Evolutionary conservation across 306 rosid genomes (phyloP).

Genomic region (Purshia tridentata): DNA sequence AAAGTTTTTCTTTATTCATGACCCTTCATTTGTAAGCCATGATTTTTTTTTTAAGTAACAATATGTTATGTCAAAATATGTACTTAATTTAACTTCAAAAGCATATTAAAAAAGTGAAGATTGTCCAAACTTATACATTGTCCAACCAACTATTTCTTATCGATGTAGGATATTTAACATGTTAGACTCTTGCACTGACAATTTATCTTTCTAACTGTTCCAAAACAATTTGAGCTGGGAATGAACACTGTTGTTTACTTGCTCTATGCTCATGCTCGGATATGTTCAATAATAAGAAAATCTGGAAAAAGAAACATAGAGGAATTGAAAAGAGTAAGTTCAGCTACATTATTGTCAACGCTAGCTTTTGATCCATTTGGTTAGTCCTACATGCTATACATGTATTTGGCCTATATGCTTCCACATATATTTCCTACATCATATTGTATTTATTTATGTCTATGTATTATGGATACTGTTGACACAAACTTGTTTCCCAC

Average conservation of each 20-base stretch:
- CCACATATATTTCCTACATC: too few relatives aligned
- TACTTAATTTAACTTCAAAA: too few relatives aligned
- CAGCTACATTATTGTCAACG: background rate
- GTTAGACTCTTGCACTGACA: background rate
- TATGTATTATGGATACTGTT: background rate
- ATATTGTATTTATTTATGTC: too few relatives aligned
- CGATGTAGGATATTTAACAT: too few relatives aligned
- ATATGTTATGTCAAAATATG: too few relatives aligned
- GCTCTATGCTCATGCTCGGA: constrained; percentile 94
- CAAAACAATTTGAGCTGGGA: constrained; percentile 56
- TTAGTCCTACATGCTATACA: background rate
- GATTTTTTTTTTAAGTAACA: too few relatives aligned
- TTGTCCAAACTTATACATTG: too few relatives aligned
- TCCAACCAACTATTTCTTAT: too few relatives aligned
- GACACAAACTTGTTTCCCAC: background rate
- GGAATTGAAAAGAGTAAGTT: constrained; percentile 71
- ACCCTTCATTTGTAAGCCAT: too few relatives aligned
- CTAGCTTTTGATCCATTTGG: background rate
- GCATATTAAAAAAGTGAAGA: too few relatives aligned
- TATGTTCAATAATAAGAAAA: constrained; percentile 87
- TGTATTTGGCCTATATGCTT: too few relatives aligned
- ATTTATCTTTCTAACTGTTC: constrained; percentile 10
- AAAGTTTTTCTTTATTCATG: too few relatives aligned
- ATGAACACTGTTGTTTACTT: constrained; percentile 95
- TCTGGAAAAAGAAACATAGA: constrained; percentile 86